Evolutionary conservation across 768 basidiomycete species (phyloP), one percentile per base, ranked within the genome.

Genomic region (Rhizopogon sp.): DNA sequence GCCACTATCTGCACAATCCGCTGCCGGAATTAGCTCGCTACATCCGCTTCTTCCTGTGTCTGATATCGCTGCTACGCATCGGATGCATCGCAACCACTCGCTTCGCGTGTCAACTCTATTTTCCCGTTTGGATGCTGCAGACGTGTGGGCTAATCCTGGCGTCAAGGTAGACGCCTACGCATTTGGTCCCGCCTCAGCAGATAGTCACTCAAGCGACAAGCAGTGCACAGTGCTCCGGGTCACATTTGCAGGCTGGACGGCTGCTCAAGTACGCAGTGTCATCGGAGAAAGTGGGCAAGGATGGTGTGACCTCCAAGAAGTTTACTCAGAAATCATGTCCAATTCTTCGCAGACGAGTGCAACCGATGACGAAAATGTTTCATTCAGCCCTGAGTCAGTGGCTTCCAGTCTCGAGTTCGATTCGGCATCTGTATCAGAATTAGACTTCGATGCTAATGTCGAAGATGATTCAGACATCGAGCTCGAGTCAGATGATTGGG

Each of bases 221-320:
- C 78, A 84, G 5, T 87, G 86, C 60, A 85, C 82, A 16, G 62
- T 87, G 31, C 74, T 91, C 11, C 82, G 80, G 50, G 76, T 94
- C 45, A 79, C 82, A 35, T 89, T 94, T 63, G 71, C 72, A 16
- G 91, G 90, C 3, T 93, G 90, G 88, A 78, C 80, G 3, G 79
- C 79, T 59, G 72, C 73, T 10, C 79, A 82, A 45, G 88, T 92
- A 7, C 74, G 85, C 42, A 69, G 78, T 45, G 76, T 90, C 17
- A 76, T 91, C 11, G 90, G 90, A 11, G 83, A 88, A 64, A 82
- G 81, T 31, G 81, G 84, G 16, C 79, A 76, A 7, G 86, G 84
- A 0, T 93, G 90, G 90, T 92, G 88, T 70, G 74, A 77, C 0
- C 67, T 92, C 16, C 82, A 89, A 63, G 88, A 90, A 62, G 67